A percentile compares a stretch with the other conserved stretches of the same genome.
Conservation (phyloP, 768 basidiomycete genomes). For the Cystobasidium tubakii region DNA sequence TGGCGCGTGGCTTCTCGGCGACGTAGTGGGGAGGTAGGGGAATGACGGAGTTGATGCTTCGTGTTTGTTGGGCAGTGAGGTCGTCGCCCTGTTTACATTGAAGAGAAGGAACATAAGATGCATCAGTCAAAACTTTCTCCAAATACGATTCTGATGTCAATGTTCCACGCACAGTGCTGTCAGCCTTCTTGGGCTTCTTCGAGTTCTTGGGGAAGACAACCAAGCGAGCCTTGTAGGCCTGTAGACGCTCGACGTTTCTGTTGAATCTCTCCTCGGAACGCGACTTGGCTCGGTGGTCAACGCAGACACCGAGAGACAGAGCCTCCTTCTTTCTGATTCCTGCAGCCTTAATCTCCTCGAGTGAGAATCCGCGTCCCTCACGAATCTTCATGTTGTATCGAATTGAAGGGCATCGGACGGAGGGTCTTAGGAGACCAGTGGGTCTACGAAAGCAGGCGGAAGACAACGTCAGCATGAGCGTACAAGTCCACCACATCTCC, state of each 20-base stretch:
- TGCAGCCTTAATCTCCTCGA: slow-evolving; percentile 89
- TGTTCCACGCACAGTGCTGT: slow-evolving; percentile 67
- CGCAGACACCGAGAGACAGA: slow-evolving; percentile 81
- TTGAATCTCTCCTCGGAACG: slow-evolving; percentile 93
- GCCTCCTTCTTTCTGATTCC: slow-evolving; percentile 92
- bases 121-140: background rate
- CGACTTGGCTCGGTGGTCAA: slow-evolving; percentile 95
- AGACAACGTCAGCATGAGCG: background rate
- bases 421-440: slow-evolving; percentile 76
- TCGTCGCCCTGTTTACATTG: slow-evolving; percentile 65
- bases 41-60: slow-evolving; percentile 53
- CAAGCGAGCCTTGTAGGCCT: slow-evolving; percentile 84
- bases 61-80: slow-evolving; percentile 70
- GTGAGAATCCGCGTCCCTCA: slow-evolving; percentile 92
- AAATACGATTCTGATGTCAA: too few species aligned
- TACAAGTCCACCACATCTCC: too few species aligned
- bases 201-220: slow-evolving; percentile 82
- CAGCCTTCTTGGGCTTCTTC: slow-evolving; percentile 95
- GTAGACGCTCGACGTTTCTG: slow-evolving; percentile 86
- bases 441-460: slow-evolving; percentile 38
- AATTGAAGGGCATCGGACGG: slow-evolving; percentile 90
- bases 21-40: slow-evolving; percentile 64
- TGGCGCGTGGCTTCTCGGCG: slow-evolving; percentile 83
- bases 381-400: slow-evolving; percentile 98
- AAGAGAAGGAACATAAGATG: slow-evolving; percentile 33